Conservation (phyloP, 257 asterid species). For the Eucommia ulmoides region DNA sequence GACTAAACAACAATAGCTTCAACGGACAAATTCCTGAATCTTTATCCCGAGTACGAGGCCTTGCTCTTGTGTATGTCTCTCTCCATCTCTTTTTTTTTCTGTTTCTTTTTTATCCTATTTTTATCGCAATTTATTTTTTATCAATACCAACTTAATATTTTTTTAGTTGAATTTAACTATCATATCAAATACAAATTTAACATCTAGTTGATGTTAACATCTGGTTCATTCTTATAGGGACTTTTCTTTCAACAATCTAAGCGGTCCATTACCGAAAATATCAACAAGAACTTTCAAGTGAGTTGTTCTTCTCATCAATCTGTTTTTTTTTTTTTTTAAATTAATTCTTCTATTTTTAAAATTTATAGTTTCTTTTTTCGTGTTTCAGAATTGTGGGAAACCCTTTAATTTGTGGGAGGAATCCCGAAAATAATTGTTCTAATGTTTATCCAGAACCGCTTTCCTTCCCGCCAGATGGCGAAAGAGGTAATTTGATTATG, state of each 20-base stretch:
- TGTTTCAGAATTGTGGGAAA: constrained; percentile 66
- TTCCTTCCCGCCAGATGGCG: constrained; percentile 59
- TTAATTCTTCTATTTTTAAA: too few species aligned
- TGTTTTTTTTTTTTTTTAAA: not conserved
- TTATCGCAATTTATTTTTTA: too few species aligned
- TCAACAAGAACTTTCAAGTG: constrained; percentile 58
- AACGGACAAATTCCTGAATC: constrained; percentile 62
- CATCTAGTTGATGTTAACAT: too few species aligned
- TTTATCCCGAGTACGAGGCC: constrained; percentile 52
- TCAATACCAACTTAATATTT: too few species aligned
- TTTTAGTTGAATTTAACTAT: too few species aligned
- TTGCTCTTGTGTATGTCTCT: constrained; percentile 59
- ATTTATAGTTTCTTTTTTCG: constrained; percentile 11
- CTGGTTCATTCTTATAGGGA: constrained; percentile 43
- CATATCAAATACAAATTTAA: too few species aligned
- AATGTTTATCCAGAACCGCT: constrained; percentile 68
- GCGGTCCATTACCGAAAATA: constrained; percentile 31
- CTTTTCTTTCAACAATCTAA: constrained; percentile 45
- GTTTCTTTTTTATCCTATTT: too few species aligned
- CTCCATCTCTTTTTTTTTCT: constrained; percentile 1
- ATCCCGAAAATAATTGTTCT: constrained; percentile 60
- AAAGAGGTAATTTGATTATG: constrained; percentile 50
- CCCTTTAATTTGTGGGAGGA: constrained; percentile 69
- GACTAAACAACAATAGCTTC: constrained; percentile 90
- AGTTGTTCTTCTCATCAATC: constrained; percentile 11